phyloP scores from a whole-genome alignment of 2,329 filamentous ascomycete species.

The Ophiostoma tasmaniense region DNA sequence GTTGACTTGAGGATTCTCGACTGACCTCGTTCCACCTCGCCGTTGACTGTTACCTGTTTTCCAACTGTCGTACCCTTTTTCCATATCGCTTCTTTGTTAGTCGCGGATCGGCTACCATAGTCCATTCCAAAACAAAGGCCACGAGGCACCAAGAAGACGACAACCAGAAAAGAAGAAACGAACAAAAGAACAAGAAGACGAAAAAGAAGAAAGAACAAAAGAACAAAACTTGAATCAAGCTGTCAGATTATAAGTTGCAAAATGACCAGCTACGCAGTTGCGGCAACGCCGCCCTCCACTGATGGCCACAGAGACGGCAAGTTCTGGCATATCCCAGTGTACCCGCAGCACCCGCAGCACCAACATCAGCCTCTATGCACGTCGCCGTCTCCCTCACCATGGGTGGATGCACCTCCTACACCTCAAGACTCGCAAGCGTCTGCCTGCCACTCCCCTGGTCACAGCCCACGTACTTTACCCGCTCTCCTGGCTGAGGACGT shows the following conservation, averaged over 20 bases:
- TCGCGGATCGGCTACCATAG: neutral
- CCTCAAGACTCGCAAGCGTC: slow-evolving; percentile 6
- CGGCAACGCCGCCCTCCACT: neutral
- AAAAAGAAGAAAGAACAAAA: neutral
- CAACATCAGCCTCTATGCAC: neutral
- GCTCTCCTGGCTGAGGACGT: neutral
- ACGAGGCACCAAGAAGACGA: neutral
- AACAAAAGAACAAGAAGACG: neutral
- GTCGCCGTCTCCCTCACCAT: neutral
- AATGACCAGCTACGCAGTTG: slow-evolving; percentile 4
- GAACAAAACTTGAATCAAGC: neutral
- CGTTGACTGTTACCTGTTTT: neutral
- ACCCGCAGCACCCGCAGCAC: neutral
- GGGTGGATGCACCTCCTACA: slow-evolving; percentile 1
- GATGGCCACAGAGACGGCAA: neutral
- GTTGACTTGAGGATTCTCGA: neutral
- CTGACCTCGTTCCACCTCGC: neutral
- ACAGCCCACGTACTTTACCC: neutral
- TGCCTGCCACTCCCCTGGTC: slow-evolving; percentile 2
- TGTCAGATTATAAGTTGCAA: neutral
- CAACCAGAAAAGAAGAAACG: neutral
- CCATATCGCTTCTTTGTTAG: neutral
- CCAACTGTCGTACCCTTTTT: neutral
- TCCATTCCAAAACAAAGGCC: neutral
- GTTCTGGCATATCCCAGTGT: neutral